Evolutionary conservation across 192 early-diverging fungal genomes (phyloP), one percentile per base, ranked within the genome.

Genomic region (Dimargaris verticillata): DNA sequence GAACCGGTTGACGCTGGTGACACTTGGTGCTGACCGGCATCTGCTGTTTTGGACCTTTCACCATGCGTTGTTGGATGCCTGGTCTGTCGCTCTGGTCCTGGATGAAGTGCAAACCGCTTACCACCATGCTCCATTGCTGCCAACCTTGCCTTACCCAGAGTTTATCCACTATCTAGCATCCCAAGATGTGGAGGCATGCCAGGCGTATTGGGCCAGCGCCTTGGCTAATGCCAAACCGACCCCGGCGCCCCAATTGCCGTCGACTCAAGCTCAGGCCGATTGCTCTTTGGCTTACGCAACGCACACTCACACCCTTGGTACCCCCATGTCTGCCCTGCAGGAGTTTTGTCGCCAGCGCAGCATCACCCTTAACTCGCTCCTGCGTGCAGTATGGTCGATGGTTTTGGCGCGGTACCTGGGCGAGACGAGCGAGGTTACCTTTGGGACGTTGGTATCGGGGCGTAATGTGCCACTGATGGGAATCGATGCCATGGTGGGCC

Each of bases 1-100:
- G 46, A 47, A n/a, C 11, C 46, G 46, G 1, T 20, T 47, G 46
- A 20, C 46, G 46, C 14, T 47, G 11, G 20, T 47, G 20, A 15
- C 17, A 15, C 46, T 25, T 18, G 1, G 28, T 1, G 53, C 15
- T 10, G 17, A 25, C 14, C 28, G 53, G 1, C 33, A 33, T 11
- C 53, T 55, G 10, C 18, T 26, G 26, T 55, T 9, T 7, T 55
- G n/a, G 24, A 33, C 26, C 6, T 17, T 55, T 28, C 53, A 55
- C 28, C 53, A 55, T 26, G 53, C 53, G 10, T 18, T 55, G 15
- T 11, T 55, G 26, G 53, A 55, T 55, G 53, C 28, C 33, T 55
- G 53, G 53, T 55, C 53, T 9, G 18, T n/a, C 26, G 10, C 9
- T 17, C 24, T 28, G 6, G 26, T 55, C 28, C 18, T 55, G 53